Conservation (phyloP, 371 early-diverging fungal species). For the Ecytonucleospora hepatopenaei region DNA sequence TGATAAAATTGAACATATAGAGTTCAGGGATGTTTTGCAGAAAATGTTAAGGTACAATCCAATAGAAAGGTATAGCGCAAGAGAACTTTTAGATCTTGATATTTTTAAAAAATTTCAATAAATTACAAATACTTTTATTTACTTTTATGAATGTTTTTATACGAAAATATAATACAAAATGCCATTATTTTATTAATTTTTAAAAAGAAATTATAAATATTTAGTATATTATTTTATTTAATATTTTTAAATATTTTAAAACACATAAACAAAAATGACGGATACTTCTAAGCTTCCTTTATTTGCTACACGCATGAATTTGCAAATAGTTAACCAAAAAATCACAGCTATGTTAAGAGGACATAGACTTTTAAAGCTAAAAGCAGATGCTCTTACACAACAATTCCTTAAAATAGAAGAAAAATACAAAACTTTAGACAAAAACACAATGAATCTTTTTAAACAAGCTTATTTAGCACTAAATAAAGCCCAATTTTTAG, state of each 20-base stretch:
- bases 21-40: conserved; percentile 65
- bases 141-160: not conserved
- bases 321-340: conserved; percentile 76
- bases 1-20: conserved; percentile 7
- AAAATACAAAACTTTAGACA: conserved; percentile 70
- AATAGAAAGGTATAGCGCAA: conserved; percentile 68
- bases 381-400: conserved; percentile 80
- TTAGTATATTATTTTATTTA: no score
- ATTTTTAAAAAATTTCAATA: conserved; percentile 77
- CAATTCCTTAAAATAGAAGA: conserved; percentile 79
- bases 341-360: conserved; percentile 94
- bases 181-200: not conserved
- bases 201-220: not conserved
- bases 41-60: conserved; percentile 85
- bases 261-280: conserved; percentile 6
- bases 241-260: not conserved
- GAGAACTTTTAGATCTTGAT: conserved; percentile 77
- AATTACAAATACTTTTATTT: not conserved
- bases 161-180: no score
- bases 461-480: conserved; percentile 87
- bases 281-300: conserved; percentile 45
- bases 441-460: conserved; percentile 82
- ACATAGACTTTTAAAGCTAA: conserved; percentile 65
- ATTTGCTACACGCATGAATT: conserved; percentile 64
- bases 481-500: conserved; percentile 84